These are phyloP conservation scores for Senecio squalidus DNA, from an alignment of 140 eudicot species.

Conservation along the genomic window DNA sequence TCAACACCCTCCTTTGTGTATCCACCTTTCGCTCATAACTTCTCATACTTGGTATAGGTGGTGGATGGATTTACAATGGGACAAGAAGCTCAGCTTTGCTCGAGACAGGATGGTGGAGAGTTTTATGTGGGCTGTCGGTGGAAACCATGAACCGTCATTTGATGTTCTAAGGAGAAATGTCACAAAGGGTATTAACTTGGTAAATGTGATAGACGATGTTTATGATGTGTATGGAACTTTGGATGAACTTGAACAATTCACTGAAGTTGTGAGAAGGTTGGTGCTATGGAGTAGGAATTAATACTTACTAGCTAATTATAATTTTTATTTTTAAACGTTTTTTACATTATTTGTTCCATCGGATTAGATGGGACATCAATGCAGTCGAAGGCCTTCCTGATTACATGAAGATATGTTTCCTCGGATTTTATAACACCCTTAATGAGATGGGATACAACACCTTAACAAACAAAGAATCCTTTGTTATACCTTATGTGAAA, in stretches of 20 bases:
- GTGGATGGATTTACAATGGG: conserved; percentile 23
- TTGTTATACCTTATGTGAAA: conserved; percentile 24
- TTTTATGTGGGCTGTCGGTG: conserved; percentile 37
- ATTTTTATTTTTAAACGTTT: background rate
- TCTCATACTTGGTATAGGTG: conserved; percentile 23
- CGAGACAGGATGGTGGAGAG: conserved; percentile 45
- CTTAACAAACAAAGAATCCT: conserved; percentile 16
- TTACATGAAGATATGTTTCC: conserved; percentile 43
- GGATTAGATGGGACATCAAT: conserved; percentile 36
- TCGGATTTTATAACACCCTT: conserved; percentile 27
- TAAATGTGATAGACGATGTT: conserved; percentile 36
- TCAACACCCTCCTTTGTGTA: background rate
- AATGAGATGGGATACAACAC: conserved; percentile 33
- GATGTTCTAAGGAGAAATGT: conserved; percentile 12
- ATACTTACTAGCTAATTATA: background rate
- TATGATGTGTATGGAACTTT: conserved; percentile 45
- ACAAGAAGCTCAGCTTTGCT: conserved; percentile 30
- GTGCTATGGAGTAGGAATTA: background rate
- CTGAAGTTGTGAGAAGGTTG: conserved; percentile 33
- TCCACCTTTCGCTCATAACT: background rate
- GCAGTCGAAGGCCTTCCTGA: conserved; percentile 31
- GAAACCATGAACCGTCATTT: conserved; percentile 19
- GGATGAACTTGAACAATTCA: conserved; percentile 44
- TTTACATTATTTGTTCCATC: background rate
- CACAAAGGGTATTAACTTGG: conserved; percentile 20